Conservation (phyloP, 2,329 filamentous ascomycete species). For the Metarhizium rileyi region DNA sequence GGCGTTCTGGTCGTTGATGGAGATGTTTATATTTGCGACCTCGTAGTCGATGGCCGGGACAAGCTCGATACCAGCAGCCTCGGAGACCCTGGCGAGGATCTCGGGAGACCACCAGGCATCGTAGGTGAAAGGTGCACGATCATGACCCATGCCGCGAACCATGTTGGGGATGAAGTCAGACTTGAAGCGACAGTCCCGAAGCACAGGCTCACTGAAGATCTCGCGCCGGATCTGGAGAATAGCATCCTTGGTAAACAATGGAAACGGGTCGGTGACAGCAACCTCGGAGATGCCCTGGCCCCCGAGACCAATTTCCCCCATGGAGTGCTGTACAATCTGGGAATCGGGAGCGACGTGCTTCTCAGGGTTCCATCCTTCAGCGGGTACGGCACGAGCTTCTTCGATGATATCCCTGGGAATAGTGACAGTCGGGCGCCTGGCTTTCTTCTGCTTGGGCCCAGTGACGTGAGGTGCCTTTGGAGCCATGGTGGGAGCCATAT, state of each 20-base stretch:
- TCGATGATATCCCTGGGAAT: constrained; percentile 20
- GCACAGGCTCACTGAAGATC: constrained; percentile 47
- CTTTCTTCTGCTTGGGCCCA: constrained; percentile 20
- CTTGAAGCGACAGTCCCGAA: constrained; percentile 46
- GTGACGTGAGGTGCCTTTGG: constrained; percentile 15
- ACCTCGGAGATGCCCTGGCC: constrained; percentile 49
- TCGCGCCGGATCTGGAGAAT: constrained; percentile 52
- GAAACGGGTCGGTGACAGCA: constrained; percentile 56
- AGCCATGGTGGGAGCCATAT: too few species aligned
- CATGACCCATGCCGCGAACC: constrained; percentile 36
- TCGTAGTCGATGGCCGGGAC: constrained; percentile 44
- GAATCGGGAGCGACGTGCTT: constrained; percentile 45
- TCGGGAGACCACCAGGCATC: constrained; percentile 34
- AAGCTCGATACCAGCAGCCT: constrained; percentile 45
- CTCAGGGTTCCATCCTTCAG: constrained; percentile 37
- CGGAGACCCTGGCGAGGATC: constrained; percentile 36
- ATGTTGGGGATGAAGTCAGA: constrained; percentile 38
- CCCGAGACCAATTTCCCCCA: constrained; percentile 52
- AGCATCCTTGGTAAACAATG: constrained; percentile 51
- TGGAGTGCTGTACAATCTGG: constrained; percentile 42
- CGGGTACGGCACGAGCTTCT: constrained; percentile 9
- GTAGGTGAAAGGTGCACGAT: constrained; percentile 55
- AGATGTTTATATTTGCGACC: constrained; percentile 46
- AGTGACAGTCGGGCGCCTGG: constrained; percentile 15
- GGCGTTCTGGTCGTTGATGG: constrained; percentile 26